Evolutionary conservation across 2,329 filamentous ascomycete species (phyloP), one percentile per base, ranked within the genome.

Genomic region (Didymella pomorum): DNA sequence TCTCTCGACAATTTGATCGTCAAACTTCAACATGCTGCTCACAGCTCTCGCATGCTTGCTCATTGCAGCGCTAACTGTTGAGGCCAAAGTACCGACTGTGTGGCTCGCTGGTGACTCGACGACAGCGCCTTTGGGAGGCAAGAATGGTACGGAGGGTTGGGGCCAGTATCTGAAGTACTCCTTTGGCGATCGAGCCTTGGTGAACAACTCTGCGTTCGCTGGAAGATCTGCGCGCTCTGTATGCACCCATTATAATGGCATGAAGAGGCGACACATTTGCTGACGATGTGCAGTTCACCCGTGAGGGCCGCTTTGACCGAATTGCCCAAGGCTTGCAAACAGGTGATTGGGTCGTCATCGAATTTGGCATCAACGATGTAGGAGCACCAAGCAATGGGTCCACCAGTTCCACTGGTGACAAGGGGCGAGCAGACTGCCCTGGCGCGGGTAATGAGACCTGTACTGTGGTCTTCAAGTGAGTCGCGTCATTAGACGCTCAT

Each of bases 351-450:
- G 86, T 89, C 0, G 79, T 89, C 29, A 88, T 90, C 53, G 87
- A 89, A 64, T 88, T 90, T 60, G 87, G 88, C 0, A 87, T 90
- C 77, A 90, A 90, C 63, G 88, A 90, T 62, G 61, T 33, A 10
- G 60, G 61, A 12, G 41, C 46, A 4, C 63, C 64, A 12, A n/a
- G 29, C 16, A 69, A 72, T 45, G 87, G 86, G 10, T 85, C 87
- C 0, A 82, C 82, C 0, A 78, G 85, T 9, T 76, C 74, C 2
- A 65, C 61, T 12, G 82, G 74, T 12, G 87, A 89, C 66, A 88
- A 89, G 61, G 83, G 83, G 1, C 80, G 86, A 11, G 83, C 82
- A 4, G 86, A 85, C 70, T 89, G 87, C 52, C 67, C 74, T 3
- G 84, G 85, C 2, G 75, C 78, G 0, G 84, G 83, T 10, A 71